A percentile compares a stretch with the other conserved stretches of the same genome.
These are phyloP conservation scores for Gardenia jasminoides DNA, from an alignment of 257 asterid species.

Conservation along the genomic window DNA sequence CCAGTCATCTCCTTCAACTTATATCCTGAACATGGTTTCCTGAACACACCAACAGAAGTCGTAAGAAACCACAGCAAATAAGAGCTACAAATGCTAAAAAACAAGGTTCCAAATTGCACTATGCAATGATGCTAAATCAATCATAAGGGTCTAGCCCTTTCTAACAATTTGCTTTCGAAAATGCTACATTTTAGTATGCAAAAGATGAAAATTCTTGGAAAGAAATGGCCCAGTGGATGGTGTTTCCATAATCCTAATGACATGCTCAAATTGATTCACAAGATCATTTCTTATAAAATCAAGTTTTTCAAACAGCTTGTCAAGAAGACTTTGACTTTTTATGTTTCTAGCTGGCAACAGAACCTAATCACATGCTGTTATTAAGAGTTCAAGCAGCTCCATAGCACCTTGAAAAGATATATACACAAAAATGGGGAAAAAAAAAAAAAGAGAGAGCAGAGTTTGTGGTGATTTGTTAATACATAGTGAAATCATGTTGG, in stretches of 20 bases:
- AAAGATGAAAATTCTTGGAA: neutral
- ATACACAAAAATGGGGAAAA: too few relatives aligned
- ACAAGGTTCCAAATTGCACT: neutral
- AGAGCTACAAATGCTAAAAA: neutral
- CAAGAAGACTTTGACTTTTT: neutral
- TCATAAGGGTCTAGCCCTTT: too few relatives aligned
- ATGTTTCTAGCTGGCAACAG: neutral
- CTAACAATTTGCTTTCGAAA: neutral
- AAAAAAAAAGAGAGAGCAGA: neutral
- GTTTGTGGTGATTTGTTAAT: neutral
- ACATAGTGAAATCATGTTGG: neutral
- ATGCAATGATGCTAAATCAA: neutral
- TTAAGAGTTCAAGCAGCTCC: neutral
- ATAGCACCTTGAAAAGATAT: neutral
- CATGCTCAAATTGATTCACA: neutral
- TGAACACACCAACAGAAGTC: constrained; percentile 26
- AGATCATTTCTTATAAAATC: too few relatives aligned
- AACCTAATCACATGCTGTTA: neutral
- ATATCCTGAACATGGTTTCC: constrained; percentile 89
- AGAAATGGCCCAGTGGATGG: neutral
- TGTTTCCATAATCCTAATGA: too few relatives aligned
- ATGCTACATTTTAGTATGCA: neutral
- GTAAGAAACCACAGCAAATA: neutral
- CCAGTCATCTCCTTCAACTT: constrained; percentile 90
- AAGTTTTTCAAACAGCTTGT: neutral